Evolutionary conservation across 345 rosid genomes (phyloP).

Genomic region (Xanthoceras sorbifolium): DNA sequence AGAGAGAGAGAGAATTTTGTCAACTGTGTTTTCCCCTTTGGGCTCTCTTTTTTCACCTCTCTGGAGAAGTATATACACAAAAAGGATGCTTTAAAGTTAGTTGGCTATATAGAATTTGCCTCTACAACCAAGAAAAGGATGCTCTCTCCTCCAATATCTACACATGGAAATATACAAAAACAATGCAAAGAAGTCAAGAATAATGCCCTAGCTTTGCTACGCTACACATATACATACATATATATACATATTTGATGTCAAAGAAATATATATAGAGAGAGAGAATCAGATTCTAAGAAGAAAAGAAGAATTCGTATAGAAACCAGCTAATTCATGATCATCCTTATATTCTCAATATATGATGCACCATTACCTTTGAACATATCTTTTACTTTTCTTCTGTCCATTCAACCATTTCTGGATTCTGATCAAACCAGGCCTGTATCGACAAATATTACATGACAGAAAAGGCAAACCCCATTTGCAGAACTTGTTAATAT

Average conservation of each 20-base stretch:
- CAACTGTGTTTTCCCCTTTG: neutral
- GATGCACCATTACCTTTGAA: constrained; percentile 1
- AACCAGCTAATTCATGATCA: constrained; percentile 10
- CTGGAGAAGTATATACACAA: neutral
- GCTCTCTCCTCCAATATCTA: constrained; percentile 4
- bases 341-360: constrained; percentile 8
- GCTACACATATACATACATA: neutral
- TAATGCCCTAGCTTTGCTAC: constrained; percentile 20
- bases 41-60: neutral
- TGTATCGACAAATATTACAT: constrained; percentile 12
- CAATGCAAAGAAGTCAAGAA: constrained; percentile 31
- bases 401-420: neutral
- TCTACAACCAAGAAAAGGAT: constrained; percentile 21
- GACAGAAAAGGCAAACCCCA: constrained; percentile 35
- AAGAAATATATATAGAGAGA: neutral
- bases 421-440: constrained; percentile 14
- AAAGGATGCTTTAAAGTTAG: constrained; percentile 15
- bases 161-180: neutral
- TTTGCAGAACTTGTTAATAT: neutral
- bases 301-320: neutral
- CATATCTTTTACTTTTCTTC: constrained; percentile 1
- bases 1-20: neutral
- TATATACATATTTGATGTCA: neutral
- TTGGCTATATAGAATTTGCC: constrained; percentile 11
- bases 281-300: constrained; percentile 45